Evolutionary conservation across 1,284 basidiomycete genomes (phyloP).

Genomic region (Peniophora sp.): DNA sequence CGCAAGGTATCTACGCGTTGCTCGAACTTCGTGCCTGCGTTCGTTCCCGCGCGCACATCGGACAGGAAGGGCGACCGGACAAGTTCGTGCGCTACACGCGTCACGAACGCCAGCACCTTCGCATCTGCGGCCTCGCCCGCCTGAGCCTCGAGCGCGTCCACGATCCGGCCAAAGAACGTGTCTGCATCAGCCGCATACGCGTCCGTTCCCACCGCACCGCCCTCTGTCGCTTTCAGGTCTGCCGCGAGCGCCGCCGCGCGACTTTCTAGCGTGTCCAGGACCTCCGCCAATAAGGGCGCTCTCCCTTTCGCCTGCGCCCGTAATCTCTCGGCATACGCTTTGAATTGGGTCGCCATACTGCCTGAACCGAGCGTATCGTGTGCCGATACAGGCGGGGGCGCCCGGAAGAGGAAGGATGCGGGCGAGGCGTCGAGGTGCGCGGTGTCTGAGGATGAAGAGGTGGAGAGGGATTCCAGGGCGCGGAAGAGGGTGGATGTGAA

Average conservation of each 20-base stretch:
- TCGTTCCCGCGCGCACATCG: slow-evolving; percentile 26
- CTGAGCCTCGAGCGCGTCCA: slow-evolving; percentile 28
- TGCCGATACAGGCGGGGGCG: slow-evolving; percentile 37
- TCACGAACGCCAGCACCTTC: slow-evolving; percentile 26
- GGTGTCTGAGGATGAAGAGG: neutral
- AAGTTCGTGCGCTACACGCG: slow-evolving; percentile 35
- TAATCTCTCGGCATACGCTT: slow-evolving; percentile 47
- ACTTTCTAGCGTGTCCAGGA: slow-evolving; percentile 49
- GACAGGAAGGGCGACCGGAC: slow-evolving; percentile 22
- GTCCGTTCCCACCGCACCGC: slow-evolving; percentile 24
- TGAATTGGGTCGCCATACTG: slow-evolving; percentile 39
- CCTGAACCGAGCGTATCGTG: slow-evolving; percentile 29
- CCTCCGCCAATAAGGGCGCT: slow-evolving; percentile 47
- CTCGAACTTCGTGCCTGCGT: slow-evolving; percentile 37
- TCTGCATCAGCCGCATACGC: slow-evolving; percentile 43
- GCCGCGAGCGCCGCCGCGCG: slow-evolving; percentile 46
- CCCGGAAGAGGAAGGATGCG: slow-evolving; percentile 45
- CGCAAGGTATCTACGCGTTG: slow-evolving; percentile 29
- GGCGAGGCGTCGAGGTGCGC: slow-evolving; percentile 37
- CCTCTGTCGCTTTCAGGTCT: slow-evolving; percentile 45
- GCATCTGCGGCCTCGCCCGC: slow-evolving; percentile 12
- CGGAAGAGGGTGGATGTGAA: slow-evolving; percentile 36
- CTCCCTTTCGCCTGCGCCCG: slow-evolving; percentile 53
- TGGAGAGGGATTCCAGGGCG: slow-evolving; percentile 19
- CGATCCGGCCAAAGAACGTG: slow-evolving; percentile 30